Evolutionary conservation across 805 yeast species (phyloP), one percentile per base, ranked within the genome.

Genomic region (Pichia exigua): DNA sequence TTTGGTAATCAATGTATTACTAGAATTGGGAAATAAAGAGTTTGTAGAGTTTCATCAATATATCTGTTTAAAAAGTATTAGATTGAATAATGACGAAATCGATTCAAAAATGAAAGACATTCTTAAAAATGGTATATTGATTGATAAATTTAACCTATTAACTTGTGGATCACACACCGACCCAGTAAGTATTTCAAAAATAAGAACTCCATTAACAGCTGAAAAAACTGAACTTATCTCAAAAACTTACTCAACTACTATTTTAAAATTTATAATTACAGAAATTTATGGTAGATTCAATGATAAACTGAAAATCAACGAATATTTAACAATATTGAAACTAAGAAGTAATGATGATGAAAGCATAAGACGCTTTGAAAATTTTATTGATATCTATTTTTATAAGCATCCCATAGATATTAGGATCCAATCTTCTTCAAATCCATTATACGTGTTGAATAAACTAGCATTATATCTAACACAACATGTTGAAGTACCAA

Each of bases 241-340:
- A 4, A 15, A 30, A 2, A 20, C 21, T 24, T 49, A 52, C 20
- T 48, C 48, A 15, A 17, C 52, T 1, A 20, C 13, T 22, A 42
- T 52, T 15, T 38, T 52, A 12, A 48, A 48, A 35, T 15, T 17
- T 27, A 41, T 49, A 9, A 45, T 49, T 15, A 18, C 35, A 4
- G 20, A 32, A 13, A 3, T 39, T 21, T 48, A 52, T 18, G 11
- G 41, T 12, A 47, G 45, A 21, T 30, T 48, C 15, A 20, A 39
- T 7, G 52, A 52, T 35, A 21, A 3, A 1, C 15, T 9, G 5
- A 52, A 45, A 44, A 43, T 45, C 21, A 32, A 38, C 11, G 55
- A 52, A 30, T 52, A 26, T 30, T 42, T 41, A 13, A 17, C 32
- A 7, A 30, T 52, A 11, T 44, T 49, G 17, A 13, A 22, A 4